Percentiles rank a stretch among this genome's conserved stretches.
Conservation (phyloP, 306 rosid species). For the Lathyrus sativus region DNA sequence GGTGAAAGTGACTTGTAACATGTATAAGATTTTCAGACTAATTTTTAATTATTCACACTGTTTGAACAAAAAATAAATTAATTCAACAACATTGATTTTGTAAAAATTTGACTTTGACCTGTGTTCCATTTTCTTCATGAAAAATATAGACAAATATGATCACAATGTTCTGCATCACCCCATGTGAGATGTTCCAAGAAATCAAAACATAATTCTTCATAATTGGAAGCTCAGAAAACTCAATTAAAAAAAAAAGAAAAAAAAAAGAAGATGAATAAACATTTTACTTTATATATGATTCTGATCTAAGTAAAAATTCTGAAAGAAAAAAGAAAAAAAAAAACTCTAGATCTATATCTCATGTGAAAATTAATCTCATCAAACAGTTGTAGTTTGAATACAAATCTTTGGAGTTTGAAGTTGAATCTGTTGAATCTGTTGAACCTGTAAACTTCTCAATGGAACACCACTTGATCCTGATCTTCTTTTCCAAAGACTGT, state of each 20-base stretch:
- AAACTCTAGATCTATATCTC: slow-evolving; percentile 24
- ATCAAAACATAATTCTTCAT: slow-evolving; percentile 19
- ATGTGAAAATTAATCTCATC: slow-evolving; percentile 27
- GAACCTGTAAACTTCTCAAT: slow-evolving; percentile 60
- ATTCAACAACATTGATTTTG: slow-evolving; percentile 16
- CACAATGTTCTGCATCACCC: slow-evolving; percentile 33
- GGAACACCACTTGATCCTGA: slow-evolving; percentile 49
- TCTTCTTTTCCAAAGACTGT: slow-evolving; percentile 76
- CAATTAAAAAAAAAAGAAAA: background rate
- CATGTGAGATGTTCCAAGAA: slow-evolving; percentile 37
- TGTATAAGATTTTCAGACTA: too few species aligned
- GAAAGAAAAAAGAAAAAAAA: background rate
- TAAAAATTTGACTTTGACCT: slow-evolving; percentile 37
- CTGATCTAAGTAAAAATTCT: slow-evolving; percentile 5
- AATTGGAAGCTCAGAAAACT: slow-evolving; percentile 10
- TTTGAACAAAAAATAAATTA: background rate
- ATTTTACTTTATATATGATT: slow-evolving; percentile 42
- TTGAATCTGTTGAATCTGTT: slow-evolving; percentile 55
- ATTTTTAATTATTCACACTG: background rate
- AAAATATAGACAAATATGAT: slow-evolving; percentile 21
- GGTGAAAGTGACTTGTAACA: too few species aligned
- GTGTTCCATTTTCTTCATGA: background rate
- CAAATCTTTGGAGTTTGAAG: slow-evolving; percentile 47
- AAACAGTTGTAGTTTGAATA: slow-evolving; percentile 64
- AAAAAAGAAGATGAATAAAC: background rate